These are phyloP conservation scores for Xylaria longipes DNA, from an alignment of 495 filamentous ascomycete genomes.

Conservation along the genomic window DNA sequence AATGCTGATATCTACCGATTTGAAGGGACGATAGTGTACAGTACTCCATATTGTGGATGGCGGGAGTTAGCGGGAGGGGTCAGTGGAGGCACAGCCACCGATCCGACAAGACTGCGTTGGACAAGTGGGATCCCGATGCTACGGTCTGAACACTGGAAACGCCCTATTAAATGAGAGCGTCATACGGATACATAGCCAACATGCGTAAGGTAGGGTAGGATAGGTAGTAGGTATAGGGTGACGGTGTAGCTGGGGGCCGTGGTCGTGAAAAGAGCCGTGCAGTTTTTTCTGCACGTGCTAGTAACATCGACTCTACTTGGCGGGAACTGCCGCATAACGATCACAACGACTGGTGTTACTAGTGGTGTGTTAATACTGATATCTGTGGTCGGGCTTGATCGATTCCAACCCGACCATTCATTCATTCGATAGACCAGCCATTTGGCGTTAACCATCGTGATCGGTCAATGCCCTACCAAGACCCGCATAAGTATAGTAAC, in stretches of 20 bases:
- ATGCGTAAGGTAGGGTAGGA: neutral
- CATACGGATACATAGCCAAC: neutral
- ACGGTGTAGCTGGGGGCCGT: neutral
- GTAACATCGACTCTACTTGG: conserved; percentile 5
- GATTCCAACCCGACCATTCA: conserved; percentile 3
- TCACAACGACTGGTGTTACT: neutral
- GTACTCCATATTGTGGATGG: neutral
- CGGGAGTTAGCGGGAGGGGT: neutral
- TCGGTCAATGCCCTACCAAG: neutral
- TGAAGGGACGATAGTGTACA: neutral
- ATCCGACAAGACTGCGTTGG: neutral
- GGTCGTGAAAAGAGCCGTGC: conserved; percentile 1
- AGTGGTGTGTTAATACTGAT: neutral
- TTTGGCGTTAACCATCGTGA: neutral
- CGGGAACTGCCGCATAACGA: conserved; percentile 1
- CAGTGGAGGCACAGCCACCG: neutral
- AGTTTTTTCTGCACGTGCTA: neutral
- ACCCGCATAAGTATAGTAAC: neutral
- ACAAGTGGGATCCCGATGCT: conserved; percentile 7
- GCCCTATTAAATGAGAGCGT: neutral
- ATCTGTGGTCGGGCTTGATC: neutral
- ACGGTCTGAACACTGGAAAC: neutral
- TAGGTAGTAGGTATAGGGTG: conserved; percentile 1
- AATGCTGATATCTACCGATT: neutral
- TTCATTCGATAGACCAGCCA: conserved; percentile 9